Base-by-base conservation (phyloP, 2,329 filamentous ascomycete species). In the Diaporthe amygdali region DNA sequence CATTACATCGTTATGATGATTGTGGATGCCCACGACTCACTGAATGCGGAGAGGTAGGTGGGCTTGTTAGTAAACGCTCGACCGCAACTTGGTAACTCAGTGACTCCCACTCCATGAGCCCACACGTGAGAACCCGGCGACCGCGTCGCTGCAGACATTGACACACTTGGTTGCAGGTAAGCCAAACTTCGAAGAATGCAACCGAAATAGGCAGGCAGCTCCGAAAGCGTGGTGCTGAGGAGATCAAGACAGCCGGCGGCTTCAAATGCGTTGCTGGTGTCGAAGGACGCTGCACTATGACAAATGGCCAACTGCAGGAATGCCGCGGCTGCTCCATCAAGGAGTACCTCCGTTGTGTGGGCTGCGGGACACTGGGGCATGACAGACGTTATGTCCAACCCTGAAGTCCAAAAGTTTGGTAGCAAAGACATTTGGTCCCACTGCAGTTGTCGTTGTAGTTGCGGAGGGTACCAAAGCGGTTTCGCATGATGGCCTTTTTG, bases 1-100 rank as follows among this genome's bases (percentile, higher is more conserved):
- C 27, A 68, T 56, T 49, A 68, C 66, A 49, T 68, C 52, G 66
- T 59, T 39, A 59, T 68, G 52, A 68, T 59, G 52, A 14, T 12
- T 59, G 66, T 17, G 32, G 17, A 12, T 20, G 25, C 10, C n/a
- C 52, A 67, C 15, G 17, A 22, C 30, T 56, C 30, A 12, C 37
- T 22, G 12, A 27, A 22, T 25, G 52, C 66, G 44, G 66, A 59
- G 41, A 56, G 30, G 30, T 5, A 14, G 30, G 15, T 56, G 44
- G 66, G 17, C 27, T 25, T 30, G 15, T 46, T n/a, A 27, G 66
- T 30, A 32, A 46, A 32, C 37, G 17, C 17, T 54, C 30, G 27
- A 20, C 59, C 8, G 10, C 41, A 49, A 47, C 30, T 64, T 25
- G 44, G 32, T 44, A 34, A 44, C 59, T 49, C 44, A 14, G 27